Evolutionary conservation across 306 rosid genomes (phyloP), one percentile per base, ranked within the genome.

Genomic region (Castanea crenata): DNA sequence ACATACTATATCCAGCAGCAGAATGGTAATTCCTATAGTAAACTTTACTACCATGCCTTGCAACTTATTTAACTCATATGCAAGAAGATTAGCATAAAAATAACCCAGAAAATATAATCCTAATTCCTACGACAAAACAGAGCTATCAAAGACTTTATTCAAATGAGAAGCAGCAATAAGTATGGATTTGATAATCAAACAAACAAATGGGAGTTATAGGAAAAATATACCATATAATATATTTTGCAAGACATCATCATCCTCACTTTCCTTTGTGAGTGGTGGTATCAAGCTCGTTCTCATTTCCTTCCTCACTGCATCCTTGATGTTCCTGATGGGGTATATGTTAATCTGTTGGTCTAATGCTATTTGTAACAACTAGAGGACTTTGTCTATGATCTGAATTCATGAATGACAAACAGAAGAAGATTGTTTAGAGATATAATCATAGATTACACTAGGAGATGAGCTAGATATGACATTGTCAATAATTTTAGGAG

Each of bases 291-390:
- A 74, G 72, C 57, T 79, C 80, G 52, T 58, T 3, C 57, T 32
- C 0, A 72, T 74, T 54, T 79, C 83, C 88, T 81, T 82, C 87
- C 55, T 77, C 84, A 85, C 67, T 78, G 71, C 76, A 78, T 88
- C 90, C 13, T 90, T 86, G 55, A 91, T 87, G 83, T 81, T 25
- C 1, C 27, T 25, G 27, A 25, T 1, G 27, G 27, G 27, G 27
- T 25, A 25, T 25, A 25, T 25, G 27, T 25, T 25, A 25, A 25
- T 25, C 27, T 25, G 1, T 25, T 25, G 27, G 27, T 25, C 27
- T 25, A 25, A 25, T 25, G 27, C 27, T 25, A 25, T 25, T 25
- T 25, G 27, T 25, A 25, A 25, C 27, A 25, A 25, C 27, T 25
- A 25, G 27, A 25, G 27, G 27, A 25, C 27, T 25, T 25, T 25